Base-by-base conservation (phyloP, 2,329 filamentous ascomycete genomes). In the Hawksworthiomyces lignivorus region DNA sequence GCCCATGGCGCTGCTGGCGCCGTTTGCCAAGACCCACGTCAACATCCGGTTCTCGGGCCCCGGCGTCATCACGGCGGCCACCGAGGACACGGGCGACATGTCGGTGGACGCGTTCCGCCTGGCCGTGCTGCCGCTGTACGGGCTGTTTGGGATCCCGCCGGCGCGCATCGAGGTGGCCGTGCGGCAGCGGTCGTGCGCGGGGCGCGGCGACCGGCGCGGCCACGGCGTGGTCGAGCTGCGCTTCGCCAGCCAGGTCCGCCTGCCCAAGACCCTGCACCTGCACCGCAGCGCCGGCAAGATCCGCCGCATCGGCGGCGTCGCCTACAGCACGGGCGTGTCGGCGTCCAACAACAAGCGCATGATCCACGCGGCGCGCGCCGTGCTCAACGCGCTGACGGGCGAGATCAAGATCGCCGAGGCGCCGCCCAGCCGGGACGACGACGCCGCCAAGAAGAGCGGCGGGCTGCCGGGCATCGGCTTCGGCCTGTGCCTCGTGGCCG, bases 41-140 rank as follows among this genome's bases (percentile, higher is more conserved):
- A 95, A 94, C 56, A 82, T 98, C 10, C 75, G 88, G 7, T 89
- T 98, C 60, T 80, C 84, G 4, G 92, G 92, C 1, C 83, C 88
- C 0, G 92, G 92, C 37, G 90, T 96, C 42, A 94, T 98, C 52
- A 97, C 92, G 2, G 82, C 82, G 9, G 78, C 87, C 3, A 96
- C 89, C 4, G 76, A 85, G 49, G n/a, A n/a, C n/a, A 74, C 75
- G 0, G 88, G 89, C 46, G 92, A 98, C 62, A 78, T 95, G 49
- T 92, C 85, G 4, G 84, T 92, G 53, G 92, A 98, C 62, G 90
- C 84, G 9, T 89, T 98, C 59, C 83, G 92, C 51, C 96, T 90
- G 7, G 90, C 89, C 7, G 82, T 97, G 36, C 73, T 98, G 15
- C 92, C 92, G 4, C 70, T 97, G 15, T 96, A 88, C 64, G 84